Evolutionary conservation across 768 basidiomycete species (phyloP).

Genomic region (Lentinula guzmanii): DNA sequence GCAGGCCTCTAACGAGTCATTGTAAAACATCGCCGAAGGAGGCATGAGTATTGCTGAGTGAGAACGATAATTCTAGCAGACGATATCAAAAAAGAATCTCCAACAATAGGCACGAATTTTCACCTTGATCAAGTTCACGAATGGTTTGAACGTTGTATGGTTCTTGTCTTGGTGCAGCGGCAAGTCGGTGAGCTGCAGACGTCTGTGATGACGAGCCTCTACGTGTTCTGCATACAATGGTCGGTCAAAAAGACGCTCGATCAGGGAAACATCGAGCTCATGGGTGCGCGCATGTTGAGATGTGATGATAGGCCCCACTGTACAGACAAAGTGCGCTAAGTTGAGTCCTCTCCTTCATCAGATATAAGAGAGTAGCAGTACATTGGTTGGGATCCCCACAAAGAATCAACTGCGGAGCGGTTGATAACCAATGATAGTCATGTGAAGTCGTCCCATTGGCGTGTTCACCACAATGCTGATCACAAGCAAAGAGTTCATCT

Average conservation of each 20-base stretch:
- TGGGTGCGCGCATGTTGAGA: slow-evolving; percentile 36
- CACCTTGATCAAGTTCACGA: slow-evolving; percentile 40
- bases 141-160: slow-evolving; percentile 16
- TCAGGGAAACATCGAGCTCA: slow-evolving; percentile 42
- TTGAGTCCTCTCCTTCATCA: not conserved
- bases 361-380: slow-evolving; percentile 17
- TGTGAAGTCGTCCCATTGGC: not conserved
- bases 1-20: slow-evolving; percentile 39
- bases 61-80: slow-evolving; percentile 38
- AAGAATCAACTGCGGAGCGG: slow-evolving; percentile 40
- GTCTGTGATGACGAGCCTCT: slow-evolving; percentile 10
- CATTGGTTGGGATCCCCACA: slow-evolving; percentile 48
- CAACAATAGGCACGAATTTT: slow-evolving; percentile 1
- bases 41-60: slow-evolving; percentile 51
- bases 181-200: not conserved
- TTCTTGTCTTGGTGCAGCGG: not conserved
- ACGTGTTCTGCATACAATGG: slow-evolving; percentile 28
- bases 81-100: not conserved
- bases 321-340: not conserved
- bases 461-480: not conserved
- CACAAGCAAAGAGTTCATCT: slow-evolving; percentile 11
- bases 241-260: slow-evolving; percentile 42
- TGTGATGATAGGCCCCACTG: slow-evolving; percentile 44
- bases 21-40: slow-evolving; percentile 48
- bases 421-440: slow-evolving; percentile 9